phyloP scores from a whole-genome alignment of 345 rosid genomes.

The Leavenworthia alabamica region DNA sequence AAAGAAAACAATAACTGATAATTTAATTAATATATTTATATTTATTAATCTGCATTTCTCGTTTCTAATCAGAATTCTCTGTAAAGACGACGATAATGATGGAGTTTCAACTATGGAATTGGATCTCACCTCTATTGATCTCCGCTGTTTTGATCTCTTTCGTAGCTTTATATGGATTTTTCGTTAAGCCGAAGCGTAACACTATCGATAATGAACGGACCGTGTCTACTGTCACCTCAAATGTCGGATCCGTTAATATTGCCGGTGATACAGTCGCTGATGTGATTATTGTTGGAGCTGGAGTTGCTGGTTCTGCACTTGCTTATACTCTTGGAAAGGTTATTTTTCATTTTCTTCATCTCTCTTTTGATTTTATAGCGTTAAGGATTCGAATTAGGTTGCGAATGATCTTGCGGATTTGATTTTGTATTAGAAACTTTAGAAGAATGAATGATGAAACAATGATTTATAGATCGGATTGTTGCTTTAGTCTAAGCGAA shows the following conservation, averaged over 20 bases:
- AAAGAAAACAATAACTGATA: not conserved
- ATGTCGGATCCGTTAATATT: slow-evolving; percentile 30
- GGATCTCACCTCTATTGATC: slow-evolving; percentile 35
- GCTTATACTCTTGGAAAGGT: slow-evolving; percentile 68
- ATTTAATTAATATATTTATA: too few relatives aligned
- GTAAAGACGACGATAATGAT: slow-evolving; percentile 11
- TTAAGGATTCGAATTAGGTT: slow-evolving; percentile 3
- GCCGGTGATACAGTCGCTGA: slow-evolving; percentile 34
- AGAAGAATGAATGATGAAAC: not conserved
- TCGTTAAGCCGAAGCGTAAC: slow-evolving; percentile 20
- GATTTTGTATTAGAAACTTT: not conserved
- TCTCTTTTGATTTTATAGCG: slow-evolving; percentile 1
- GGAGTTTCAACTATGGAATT: slow-evolving; percentile 39
- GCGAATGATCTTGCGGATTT: not conserved
- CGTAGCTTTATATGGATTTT: slow-evolving; percentile 30
- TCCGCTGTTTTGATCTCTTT: slow-evolving; percentile 29
- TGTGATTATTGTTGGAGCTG: slow-evolving; percentile 65
- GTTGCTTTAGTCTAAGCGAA: not conserved
- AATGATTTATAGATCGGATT: not conserved
- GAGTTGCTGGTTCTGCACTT: slow-evolving; percentile 70
- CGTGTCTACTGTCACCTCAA: slow-evolving; percentile 29
- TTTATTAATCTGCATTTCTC: not conserved
- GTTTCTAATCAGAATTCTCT: not conserved
- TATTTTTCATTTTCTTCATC: not conserved
- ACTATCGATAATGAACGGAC: slow-evolving; percentile 25